These are phyloP conservation scores for Sonneratia alba DNA, from an alignment of 345 rosid genomes.

Conservation along the genomic window DNA sequence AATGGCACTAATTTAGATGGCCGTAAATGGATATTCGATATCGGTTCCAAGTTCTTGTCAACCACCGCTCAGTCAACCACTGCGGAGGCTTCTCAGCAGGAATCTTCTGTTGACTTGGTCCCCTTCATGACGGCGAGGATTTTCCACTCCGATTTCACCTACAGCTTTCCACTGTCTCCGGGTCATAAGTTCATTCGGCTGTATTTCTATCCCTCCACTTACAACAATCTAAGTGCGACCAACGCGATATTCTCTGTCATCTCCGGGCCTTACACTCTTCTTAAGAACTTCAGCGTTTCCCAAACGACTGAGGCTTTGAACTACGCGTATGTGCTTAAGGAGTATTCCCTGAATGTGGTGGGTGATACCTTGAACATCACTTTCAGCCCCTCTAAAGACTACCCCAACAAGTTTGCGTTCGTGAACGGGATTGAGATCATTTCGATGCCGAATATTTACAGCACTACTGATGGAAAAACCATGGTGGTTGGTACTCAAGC, in stretches of 20 bases:
- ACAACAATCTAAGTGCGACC: conserved; percentile 43
- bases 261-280: conserved; percentile 51
- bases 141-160: conserved; percentile 58
- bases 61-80: conserved; percentile 33
- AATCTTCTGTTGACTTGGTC: conserved; percentile 44
- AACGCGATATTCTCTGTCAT: conserved; percentile 58
- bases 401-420: conserved; percentile 53
- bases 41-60: conserved; percentile 44
- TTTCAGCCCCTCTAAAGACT: conserved; percentile 44
- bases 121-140: conserved; percentile 81
- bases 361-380: conserved; percentile 50
- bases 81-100: conserved; percentile 51
- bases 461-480: conserved; percentile 31
- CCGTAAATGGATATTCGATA: conserved; percentile 65
- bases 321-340: conserved; percentile 61
- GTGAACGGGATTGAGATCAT: conserved; percentile 90
- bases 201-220: conserved; percentile 67
- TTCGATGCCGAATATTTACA: conserved; percentile 85
- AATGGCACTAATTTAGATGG: conserved; percentile 36
- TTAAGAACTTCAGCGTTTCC: conserved; percentile 74
- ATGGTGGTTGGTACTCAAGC: conserved; percentile 30
- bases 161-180: conserved; percentile 58
- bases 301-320: conserved; percentile 66
- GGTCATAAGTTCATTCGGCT: conserved; percentile 77
- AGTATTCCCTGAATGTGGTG: conserved; percentile 53